Evolutionary conservation across 2,329 filamentous ascomycete genomes (phyloP), one percentile per base, ranked within the genome.

Genomic region (Chaetomiaceae sp.): DNA sequence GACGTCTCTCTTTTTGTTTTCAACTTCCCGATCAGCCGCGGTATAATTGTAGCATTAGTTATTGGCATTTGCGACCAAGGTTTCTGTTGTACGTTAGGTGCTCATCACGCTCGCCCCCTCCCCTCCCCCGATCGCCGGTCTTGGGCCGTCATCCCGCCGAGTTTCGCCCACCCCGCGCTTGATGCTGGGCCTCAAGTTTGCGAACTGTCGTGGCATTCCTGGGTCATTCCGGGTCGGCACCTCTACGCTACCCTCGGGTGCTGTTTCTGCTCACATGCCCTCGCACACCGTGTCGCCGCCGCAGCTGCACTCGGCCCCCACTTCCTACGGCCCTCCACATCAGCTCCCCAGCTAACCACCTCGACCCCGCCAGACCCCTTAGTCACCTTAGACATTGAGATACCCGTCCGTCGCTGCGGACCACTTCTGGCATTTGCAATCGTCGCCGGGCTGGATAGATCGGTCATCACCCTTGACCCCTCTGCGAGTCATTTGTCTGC

Each of bases 11-110:
- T 36, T 60, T 52, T 46, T 52, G 25, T 48, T 51, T 34, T 53
- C 41, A 36, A 37, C 41, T 43, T 23, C 16, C 38, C 34, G 23
- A 43, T 11, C 46, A 42, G 48, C 45, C 43, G 51, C 47, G 16
- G 49, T 59, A 46, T 63, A 59, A 61, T 56, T 62, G 58, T 63
- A 62, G 46, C 59, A 58, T 61, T 61, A 58, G 55, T 57, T 61
- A 58, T 56, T 57, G 45, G 58, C 58, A 59, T 62, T 58, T n/a
- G n/a, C 53, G 44, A 48, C 51, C 56, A 58, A 40, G 49, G 42
- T 57, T 62, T 61, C 51, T 58, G 58, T 62, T 59, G 61, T 63
- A 60, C 33, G 60, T 61, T 49, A 30, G n/a, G n/a, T n/a, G n/a
- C n/a, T n/a, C n/a, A n/a, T n/a, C n/a, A n/a, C n/a, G n/a, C n/a